Conservation (phyloP, 495 filamentous ascomycete species). For the Trichoderma asperelloides region DNA sequence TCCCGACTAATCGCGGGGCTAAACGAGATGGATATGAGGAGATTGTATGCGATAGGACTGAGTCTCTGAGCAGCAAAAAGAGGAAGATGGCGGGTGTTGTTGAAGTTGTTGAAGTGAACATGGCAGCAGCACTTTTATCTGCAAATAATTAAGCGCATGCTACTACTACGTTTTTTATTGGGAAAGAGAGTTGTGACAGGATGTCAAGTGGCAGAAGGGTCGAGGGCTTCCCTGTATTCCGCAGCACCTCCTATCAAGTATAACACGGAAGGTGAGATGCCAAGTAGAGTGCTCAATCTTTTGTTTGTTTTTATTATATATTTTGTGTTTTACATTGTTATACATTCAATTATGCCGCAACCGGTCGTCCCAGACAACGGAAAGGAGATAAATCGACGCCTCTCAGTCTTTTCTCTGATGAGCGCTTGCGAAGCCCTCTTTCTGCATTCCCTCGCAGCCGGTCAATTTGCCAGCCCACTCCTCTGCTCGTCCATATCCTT, state of each 20-base stretch:
- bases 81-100: not conserved
- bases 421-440: constrained; percentile 33
- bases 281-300: not conserved
- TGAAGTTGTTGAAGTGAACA: not conserved
- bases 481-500: constrained; percentile 36
- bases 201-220: not conserved
- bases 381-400: not conserved
- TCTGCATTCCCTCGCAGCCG: constrained; percentile 39
- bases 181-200: not conserved
- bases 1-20: not conserved
- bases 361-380: not conserved
- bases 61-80: not conserved
- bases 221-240: too few species aligned
- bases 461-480: constrained; percentile 33
- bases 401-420: constrained; percentile 11
- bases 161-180: too few species aligned
- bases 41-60: not conserved
- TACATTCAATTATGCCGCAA: not conserved
- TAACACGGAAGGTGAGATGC: not conserved
- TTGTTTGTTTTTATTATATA: not conserved
- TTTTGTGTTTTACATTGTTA: not conserved
- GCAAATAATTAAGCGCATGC: not conserved
- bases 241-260: not conserved
- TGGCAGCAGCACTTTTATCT: not conserved
- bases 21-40: not conserved